Percentiles rank a stretch among this genome's conserved stretches.
Evolutionary conservation across 2,329 filamentous ascomycete genomes (phyloP).

Genomic region (Trichoderma koningiopsis): DNA sequence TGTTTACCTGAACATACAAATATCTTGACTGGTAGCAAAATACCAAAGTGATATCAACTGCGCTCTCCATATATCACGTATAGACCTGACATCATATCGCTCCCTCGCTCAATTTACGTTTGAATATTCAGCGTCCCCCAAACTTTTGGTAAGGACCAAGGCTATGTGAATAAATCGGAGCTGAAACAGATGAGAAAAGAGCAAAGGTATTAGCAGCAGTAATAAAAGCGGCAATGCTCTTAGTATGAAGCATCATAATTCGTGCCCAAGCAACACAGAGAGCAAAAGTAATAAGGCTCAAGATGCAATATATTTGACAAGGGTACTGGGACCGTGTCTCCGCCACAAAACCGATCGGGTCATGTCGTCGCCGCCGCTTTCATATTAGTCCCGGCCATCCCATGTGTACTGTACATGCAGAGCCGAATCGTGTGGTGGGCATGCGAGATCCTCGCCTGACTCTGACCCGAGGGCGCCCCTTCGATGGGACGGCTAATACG

Average conservation of each 20-base stretch:
- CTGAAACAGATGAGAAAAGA: background rate
- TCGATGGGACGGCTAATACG: conserved; percentile 15
- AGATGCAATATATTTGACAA: background rate
- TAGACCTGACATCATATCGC: background rate
- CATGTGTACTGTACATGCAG: background rate
- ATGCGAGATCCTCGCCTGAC: background rate
- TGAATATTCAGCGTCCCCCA: background rate
- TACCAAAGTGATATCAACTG: background rate
- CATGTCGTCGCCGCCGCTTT: background rate
- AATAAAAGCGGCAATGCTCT: background rate
- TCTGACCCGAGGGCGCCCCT: background rate
- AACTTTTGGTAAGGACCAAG: background rate
- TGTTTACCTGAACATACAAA: background rate
- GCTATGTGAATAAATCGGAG: background rate
- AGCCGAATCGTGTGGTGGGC: background rate
- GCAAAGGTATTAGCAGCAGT: background rate
- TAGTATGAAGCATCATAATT: background rate
- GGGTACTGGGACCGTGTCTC: background rate
- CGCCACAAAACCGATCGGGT: background rate
- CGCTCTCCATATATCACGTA: background rate
- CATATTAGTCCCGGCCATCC: background rate
- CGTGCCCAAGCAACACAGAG: background rate
- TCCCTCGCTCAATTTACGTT: background rate
- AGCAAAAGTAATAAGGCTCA: background rate
- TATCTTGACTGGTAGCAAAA: background rate